Percentiles rank a stretch among this genome's conserved stretches.
Evolutionary conservation across 768 basidiomycete species (phyloP).

Genomic region (Holtermannia corniformis): DNA sequence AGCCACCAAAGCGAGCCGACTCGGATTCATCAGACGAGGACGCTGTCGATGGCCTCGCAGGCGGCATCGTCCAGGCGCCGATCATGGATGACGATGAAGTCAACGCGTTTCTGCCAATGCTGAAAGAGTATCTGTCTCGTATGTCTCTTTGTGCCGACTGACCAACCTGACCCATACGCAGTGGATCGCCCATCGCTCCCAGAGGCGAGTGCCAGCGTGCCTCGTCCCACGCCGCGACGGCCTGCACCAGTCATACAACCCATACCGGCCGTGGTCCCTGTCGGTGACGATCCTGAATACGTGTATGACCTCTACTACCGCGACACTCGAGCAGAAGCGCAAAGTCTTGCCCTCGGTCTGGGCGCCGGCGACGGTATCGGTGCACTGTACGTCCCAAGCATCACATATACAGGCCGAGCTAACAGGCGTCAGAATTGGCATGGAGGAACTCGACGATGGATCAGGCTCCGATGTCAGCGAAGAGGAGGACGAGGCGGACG

Average conservation of each 20-base stretch:
- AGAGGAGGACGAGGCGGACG: slow-evolving; percentile 37
- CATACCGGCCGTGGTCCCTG: too few relatives aligned
- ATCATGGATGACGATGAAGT: slow-evolving; percentile 26
- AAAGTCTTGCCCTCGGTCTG: slow-evolving; percentile 8
- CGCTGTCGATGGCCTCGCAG: not conserved
- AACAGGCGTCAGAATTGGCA: not conserved
- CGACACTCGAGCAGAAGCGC: slow-evolving; percentile 11
- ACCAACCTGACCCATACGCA: not conserved
- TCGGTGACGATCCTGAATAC: slow-evolving; percentile 19
- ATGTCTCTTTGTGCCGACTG: slow-evolving; percentile 13
- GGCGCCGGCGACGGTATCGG: slow-evolving; percentile 30
- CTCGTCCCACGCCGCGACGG: too few relatives aligned
- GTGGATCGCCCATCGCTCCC: not conserved
- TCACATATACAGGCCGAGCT: not conserved
- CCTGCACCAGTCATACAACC: too few relatives aligned
- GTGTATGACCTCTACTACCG: slow-evolving; percentile 41
- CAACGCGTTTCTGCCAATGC: slow-evolving; percentile 40
- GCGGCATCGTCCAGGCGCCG: slow-evolving; percentile 8
- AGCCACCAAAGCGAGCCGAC: not conserved
- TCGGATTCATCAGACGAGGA: not conserved
- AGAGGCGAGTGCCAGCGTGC: not conserved
- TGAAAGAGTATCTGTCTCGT: slow-evolving; percentile 37
- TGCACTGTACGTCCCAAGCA: slow-evolving; percentile 13
- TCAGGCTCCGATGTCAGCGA: slow-evolving; percentile 5
- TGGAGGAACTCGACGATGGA: not conserved